A percentile compares a stretch with the other conserved stretches of the same genome.
Evolutionary conservation across 2,329 filamentous ascomycete species (phyloP).

Genomic region (Trichoderma sp.): DNA sequence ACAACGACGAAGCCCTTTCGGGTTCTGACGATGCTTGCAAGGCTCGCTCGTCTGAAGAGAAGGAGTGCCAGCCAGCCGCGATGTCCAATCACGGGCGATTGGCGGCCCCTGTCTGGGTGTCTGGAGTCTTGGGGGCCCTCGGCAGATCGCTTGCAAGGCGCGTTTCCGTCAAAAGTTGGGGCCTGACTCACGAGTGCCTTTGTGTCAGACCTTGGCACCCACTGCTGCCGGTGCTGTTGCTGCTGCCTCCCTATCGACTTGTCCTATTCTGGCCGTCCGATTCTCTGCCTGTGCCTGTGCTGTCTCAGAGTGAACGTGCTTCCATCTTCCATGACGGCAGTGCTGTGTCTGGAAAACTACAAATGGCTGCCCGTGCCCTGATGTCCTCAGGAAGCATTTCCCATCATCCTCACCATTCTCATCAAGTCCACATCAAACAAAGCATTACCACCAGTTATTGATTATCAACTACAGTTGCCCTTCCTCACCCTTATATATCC

Average conservation of each 20-base stretch:
- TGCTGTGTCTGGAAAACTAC: not conserved
- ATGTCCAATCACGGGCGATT: slow-evolving; percentile 1
- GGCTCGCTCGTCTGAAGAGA: not conserved
- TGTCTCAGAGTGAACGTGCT: slow-evolving; percentile 9
- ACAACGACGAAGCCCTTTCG: not conserved
- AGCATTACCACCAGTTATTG: not conserved
- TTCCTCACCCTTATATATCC: not conserved
- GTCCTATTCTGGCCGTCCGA: not conserved
- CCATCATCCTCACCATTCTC: not conserved
- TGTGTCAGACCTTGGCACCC: slow-evolving; percentile 22
- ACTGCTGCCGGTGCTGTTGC: not conserved
- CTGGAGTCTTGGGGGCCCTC: slow-evolving; percentile 1
- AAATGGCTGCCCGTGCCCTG: not conserved
- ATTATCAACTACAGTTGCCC: not conserved
- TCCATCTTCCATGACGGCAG: not conserved
- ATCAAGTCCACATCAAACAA: not conserved
- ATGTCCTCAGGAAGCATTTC: slow-evolving; percentile 16
- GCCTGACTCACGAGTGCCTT: slow-evolving; percentile 9
- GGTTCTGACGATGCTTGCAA: slow-evolving; percentile 5
- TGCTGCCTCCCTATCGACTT: slow-evolving; percentile 1
- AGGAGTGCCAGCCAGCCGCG: not conserved
- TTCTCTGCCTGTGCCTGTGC: not conserved
- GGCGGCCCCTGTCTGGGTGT: slow-evolving; percentile 2
- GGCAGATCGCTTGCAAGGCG: slow-evolving; percentile 16
- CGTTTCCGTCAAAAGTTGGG: not conserved